Evolutionary conservation across 257 asterid species (phyloP), one percentile per base, ranked within the genome.

Genomic region (Fraxinus americana): DNA sequence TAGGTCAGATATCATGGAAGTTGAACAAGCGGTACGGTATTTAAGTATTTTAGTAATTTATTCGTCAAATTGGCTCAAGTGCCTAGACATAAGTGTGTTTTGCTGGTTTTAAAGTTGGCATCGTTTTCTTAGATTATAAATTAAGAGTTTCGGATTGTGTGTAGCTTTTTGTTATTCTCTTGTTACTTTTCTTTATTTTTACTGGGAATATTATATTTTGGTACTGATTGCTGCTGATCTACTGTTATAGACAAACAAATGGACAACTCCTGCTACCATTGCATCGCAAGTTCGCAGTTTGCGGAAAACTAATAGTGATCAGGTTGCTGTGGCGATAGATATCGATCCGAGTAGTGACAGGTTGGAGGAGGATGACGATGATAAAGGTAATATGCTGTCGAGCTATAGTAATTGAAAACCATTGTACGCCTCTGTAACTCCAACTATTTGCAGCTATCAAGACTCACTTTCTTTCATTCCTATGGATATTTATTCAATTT

Each of bases 211-310:
- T 48, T 54, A 39, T 79, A 61, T 80, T 70, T 43, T 81, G 68
- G 66, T 54, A 72, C 72, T 81, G 75, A 71, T 68, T 65, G 79
- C 75, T 70, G 38, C 80, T 34, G 76, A 78, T 67, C 75, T 82
- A 74, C 74, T 79, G 77, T 50, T 80, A 81, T 90, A 95, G 99
- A 82, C 90, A 50, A 92, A 89, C 83, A 93, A 90, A 71, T 79
- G 99, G 90, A 85, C 82, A 25, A 74, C 91, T 77, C 81, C 92
- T 43, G 52, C 52, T 75, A 73, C 85, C 75, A 69, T 85, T 80
- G 88, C 93, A 50, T 86, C 94, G 3, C 99, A 93, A 89, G 98
- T 93, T 79, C 97, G 99, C 73, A 90, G 98, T 88, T 87, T 90
- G 86, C 92, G 98, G 78, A 96, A 96, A 89, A 71, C 87, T 23